Evolutionary conservation across 495 filamentous ascomycete species (phyloP).

Genomic region (Poronia punctata): DNA sequence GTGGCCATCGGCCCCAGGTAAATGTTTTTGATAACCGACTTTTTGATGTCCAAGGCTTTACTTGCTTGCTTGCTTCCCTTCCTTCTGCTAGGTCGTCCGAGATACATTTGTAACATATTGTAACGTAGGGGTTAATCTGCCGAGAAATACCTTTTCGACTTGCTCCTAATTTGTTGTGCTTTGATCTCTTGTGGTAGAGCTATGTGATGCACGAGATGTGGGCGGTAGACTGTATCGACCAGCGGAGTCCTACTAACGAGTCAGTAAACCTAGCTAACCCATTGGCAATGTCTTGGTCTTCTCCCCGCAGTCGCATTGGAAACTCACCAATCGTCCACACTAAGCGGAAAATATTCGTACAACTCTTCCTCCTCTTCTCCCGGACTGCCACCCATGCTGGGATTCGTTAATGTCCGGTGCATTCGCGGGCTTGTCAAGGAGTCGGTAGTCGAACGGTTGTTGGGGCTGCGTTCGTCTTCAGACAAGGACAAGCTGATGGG

Average conservation of each 20-base stretch:
- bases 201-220: constrained; percentile 86
- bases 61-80: too few species aligned
- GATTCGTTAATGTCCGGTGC: constrained; percentile 27
- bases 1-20: not conserved
- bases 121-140: too few species aligned
- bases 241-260: constrained; percentile 57
- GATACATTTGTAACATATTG: not conserved
- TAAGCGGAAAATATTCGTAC: constrained; percentile 89
- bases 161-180: constrained; percentile 58
- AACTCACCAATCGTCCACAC: constrained; percentile 71
- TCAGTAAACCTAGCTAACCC: not conserved
- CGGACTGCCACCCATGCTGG: constrained; percentile 38
- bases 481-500: constrained; percentile 71
- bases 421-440: constrained; percentile 34
- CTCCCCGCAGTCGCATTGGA: too few species aligned
- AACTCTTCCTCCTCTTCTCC: constrained; percentile 71
- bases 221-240: constrained; percentile 87
- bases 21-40: not conserved
- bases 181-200: constrained; percentile 70
- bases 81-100: not conserved
- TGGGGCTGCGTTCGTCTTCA: constrained; percentile 61
- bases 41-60: too few species aligned
- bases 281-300: too few species aligned
- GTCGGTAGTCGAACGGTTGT: constrained; percentile 31
- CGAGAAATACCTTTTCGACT: constrained; percentile 75